Conservation (phyloP, 495 filamentous ascomycete species). For the Haplographium delicatum region DNA sequence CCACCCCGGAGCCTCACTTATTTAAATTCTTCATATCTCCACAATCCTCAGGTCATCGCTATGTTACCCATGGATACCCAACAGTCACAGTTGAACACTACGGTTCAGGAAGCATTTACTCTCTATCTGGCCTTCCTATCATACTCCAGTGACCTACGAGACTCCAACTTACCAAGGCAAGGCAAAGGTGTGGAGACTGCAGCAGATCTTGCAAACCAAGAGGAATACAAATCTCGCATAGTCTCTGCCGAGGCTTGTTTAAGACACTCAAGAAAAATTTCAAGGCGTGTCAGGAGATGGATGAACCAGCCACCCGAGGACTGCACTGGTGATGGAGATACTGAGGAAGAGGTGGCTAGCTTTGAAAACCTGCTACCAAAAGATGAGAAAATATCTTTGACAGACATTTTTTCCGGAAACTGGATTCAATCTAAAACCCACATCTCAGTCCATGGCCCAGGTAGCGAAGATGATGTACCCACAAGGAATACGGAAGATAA, state of each 20-base stretch:
- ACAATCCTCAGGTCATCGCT: neutral
- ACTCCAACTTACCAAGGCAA: constrained; percentile 2
- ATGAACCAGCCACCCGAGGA: constrained; percentile 1
- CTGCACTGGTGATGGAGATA: neutral
- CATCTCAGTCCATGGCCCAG: neutral
- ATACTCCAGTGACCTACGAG: constrained; percentile 1
- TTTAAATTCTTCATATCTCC: neutral
- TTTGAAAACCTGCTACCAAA: neutral
- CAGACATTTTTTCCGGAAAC: constrained; percentile 10
- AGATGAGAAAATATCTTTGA: neutral
- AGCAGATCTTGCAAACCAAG: constrained; percentile 2
- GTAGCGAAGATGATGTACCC: neutral
- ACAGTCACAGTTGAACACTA: constrained; percentile 5
- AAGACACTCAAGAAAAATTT: constrained; percentile 1
- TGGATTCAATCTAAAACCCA: constrained; percentile 5
- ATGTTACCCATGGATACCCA: constrained; percentile 14
- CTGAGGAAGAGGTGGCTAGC: neutral
- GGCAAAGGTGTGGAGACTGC: constrained; percentile 13
- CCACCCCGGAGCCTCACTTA: constrained; percentile 5
- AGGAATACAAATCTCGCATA: constrained; percentile 1
- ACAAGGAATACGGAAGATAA: neutral
- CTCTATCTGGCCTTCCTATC: constrained; percentile 10
- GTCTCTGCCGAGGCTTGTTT: constrained; percentile 8
- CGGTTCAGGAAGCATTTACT: constrained; percentile 12
- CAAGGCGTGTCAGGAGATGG: constrained; percentile 11